These are phyloP conservation scores for Dendryphion nanum DNA, from an alignment of 2,329 filamentous ascomycete genomes.

Conservation along the genomic window DNA sequence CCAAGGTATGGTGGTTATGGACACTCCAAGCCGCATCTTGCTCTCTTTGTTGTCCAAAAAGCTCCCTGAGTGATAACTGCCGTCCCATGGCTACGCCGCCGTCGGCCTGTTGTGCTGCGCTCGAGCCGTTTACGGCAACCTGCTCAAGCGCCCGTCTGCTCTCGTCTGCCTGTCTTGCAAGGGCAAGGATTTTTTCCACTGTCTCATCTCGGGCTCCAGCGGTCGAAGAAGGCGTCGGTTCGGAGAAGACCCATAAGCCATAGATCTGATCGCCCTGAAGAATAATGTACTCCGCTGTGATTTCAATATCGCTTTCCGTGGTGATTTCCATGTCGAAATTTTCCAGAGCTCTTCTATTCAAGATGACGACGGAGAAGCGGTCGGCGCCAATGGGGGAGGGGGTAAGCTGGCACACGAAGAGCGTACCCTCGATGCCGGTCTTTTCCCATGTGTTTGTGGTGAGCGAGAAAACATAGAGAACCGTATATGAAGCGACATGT, in stretches of 20 bases:
- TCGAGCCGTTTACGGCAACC: slow-evolving; percentile 18
- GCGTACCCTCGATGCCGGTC: slow-evolving; percentile 76
- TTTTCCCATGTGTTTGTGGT: slow-evolving; percentile 75
- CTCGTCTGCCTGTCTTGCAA: slow-evolving; percentile 52
- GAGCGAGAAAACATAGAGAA: slow-evolving; percentile 77
- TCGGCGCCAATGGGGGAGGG: slow-evolving; percentile 36
- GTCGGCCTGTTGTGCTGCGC: slow-evolving; percentile 25
- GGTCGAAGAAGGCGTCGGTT: slow-evolving; percentile 55
- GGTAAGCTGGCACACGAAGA: slow-evolving; percentile 75
- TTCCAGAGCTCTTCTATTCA: slow-evolving; percentile 49
- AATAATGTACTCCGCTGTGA: slow-evolving; percentile 60
- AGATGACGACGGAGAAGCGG: slow-evolving; percentile 46
- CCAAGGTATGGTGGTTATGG: slow-evolving; percentile 30
- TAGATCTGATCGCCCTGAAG: slow-evolving; percentile 52
- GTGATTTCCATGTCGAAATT: slow-evolving; percentile 47
- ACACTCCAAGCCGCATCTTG: slow-evolving; percentile 53
- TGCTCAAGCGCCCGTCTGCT: slow-evolving; percentile 45
- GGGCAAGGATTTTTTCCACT: slow-evolving; percentile 55
- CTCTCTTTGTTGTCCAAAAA: slow-evolving; percentile 55
- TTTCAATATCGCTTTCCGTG: slow-evolving; percentile 45
- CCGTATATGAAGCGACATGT: slow-evolving; percentile 79
- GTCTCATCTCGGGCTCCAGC: slow-evolving; percentile 52
- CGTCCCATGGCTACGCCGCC: slow-evolving; percentile 52
- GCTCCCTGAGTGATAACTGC: slow-evolving; percentile 52
- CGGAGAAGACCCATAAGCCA: slow-evolving; percentile 65